Evolutionary conservation across 2,329 filamentous ascomycete genomes (phyloP), one percentile per base, ranked within the genome.

Genomic region (Paraphoma sp.): DNA sequence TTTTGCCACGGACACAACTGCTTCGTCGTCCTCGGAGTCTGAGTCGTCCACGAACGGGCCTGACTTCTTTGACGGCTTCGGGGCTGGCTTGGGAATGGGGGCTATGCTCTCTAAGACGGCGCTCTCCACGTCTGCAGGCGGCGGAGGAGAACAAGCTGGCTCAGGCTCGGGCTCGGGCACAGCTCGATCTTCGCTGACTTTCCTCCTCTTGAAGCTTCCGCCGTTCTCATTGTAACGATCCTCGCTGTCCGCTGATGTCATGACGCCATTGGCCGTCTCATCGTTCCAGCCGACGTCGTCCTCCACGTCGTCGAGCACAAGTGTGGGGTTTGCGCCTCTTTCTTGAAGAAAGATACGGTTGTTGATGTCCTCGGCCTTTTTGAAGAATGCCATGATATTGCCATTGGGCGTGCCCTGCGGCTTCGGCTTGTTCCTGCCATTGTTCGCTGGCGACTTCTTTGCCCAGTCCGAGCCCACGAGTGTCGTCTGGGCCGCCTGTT

Each of bases 11-110:
- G 59, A 46, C 14, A 40, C 9, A n/a, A 59, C 56, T 16, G 41
- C 43, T 30, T 57, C 49, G 2, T 78, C 76, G 7, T 83, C 79
- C 50, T 88, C 86, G 41, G 82, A 86, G 51, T 88, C 86, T 1
- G 89, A 92, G 58, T 92, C 89, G 54, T 90, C 85, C 41, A 93
- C 70, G 64, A 93, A 93, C 0, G 89, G 89, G 0, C 86, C 87
- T 54, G 75, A 81, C 56, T 73, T 71, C 54, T 72, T 79, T 33
- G 70, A 73, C 5, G 65, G 54, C 48, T 68, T 59, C 2, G 49
- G 9, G 23, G 48, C 45, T 33, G 54, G 56, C 48, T 56, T 64
- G 30, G 52, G 44, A 28, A 51, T 46, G 14, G 51, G 43, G 1
- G 56, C 45, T 16, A 53, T 45, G 16, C 51, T 43, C 11, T 63